phyloP scores from a whole-genome alignment of 257 asterid species.

The Solanum etuberosum region DNA sequence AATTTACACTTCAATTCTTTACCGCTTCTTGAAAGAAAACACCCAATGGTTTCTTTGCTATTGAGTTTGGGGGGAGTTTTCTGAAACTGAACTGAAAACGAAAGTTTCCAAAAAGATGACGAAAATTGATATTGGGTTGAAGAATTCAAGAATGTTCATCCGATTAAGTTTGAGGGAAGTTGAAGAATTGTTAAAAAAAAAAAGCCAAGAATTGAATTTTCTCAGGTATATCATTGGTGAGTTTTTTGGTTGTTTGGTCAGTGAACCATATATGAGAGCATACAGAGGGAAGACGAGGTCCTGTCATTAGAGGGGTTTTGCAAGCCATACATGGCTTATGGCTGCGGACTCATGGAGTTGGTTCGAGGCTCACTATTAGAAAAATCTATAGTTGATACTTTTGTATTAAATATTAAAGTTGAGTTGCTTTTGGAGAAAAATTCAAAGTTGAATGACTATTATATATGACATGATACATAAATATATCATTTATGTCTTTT shows the following conservation, averaged over 20 bases:
- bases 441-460: no score
- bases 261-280: background rate
- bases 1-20: slow-evolving; percentile 17
- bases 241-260: no score
- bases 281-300: background rate
- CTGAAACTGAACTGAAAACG: slow-evolving; percentile 18
- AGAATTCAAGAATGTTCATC: no score
- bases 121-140: background rate
- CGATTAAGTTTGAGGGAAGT: background rate
- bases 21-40: slow-evolving; percentile 45
- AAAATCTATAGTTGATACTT: no score
- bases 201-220: background rate
- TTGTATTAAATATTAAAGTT: no score
- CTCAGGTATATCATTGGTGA: background rate
- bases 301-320: background rate
- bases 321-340: background rate
- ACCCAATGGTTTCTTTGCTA: slow-evolving; percentile 18
- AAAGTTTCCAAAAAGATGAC: slow-evolving; percentile 19
- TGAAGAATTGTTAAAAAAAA: background rate
- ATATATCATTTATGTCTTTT: no score
- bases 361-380: no score
- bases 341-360: background rate
- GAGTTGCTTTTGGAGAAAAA: no score
- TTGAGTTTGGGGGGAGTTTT: no score
- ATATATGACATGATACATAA: no score